Percentiles rank a stretch among this genome's conserved stretches.
These are phyloP conservation scores for Rhodosorus marinus DNA, from an alignment of 23 red algal genomes.

Conservation along the genomic window DNA sequence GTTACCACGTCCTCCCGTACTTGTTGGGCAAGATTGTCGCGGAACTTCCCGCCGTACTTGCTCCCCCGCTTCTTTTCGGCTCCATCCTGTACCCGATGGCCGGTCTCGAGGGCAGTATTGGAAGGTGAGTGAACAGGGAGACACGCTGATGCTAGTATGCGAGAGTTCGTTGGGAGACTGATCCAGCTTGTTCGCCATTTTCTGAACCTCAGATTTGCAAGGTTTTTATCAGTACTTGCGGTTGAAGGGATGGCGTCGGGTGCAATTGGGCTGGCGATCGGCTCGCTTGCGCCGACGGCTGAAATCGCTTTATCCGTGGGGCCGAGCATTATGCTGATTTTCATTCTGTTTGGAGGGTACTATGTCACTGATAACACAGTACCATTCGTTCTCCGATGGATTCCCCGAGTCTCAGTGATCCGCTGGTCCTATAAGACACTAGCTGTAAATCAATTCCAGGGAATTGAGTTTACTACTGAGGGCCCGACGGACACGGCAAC, in stretches of 20 bases:
- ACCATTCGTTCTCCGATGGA: conserved; percentile 26
- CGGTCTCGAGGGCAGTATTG: conserved; percentile 7
- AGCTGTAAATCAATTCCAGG: conserved; percentile 58
- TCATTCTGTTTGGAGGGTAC: conserved; percentile 72
- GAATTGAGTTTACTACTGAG: conserved; percentile 31
- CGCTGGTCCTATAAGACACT: conserved; percentile 56
- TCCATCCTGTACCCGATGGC: conserved; percentile 63
- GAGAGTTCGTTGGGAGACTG: conserved; percentile 11
- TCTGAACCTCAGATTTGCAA: conserved; percentile 17
- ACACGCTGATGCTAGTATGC: no score
- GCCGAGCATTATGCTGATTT: conserved; percentile 51
- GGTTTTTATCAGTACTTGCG: neutral
- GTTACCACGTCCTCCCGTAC: conserved; percentile 68
- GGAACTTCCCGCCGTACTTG: conserved; percentile 53
- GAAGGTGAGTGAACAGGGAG: no score
- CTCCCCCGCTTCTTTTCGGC: conserved; percentile 58
- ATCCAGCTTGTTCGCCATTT: conserved; percentile 14
- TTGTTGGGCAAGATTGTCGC: conserved; percentile 63
- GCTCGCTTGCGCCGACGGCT: conserved; percentile 49
- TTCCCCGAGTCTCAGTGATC: conserved; percentile 68
- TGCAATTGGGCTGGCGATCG: conserved; percentile 46
- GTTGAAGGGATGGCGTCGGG: conserved; percentile 10
- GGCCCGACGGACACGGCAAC: conserved; percentile 21
- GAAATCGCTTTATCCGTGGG: conserved; percentile 64
- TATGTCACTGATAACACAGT: conserved; percentile 41